Percentiles rank a stretch among this genome's conserved stretches.
phyloP scores from a whole-genome alignment of 352 stramenopile genomes.

The Pythium brachiatum region DNA sequence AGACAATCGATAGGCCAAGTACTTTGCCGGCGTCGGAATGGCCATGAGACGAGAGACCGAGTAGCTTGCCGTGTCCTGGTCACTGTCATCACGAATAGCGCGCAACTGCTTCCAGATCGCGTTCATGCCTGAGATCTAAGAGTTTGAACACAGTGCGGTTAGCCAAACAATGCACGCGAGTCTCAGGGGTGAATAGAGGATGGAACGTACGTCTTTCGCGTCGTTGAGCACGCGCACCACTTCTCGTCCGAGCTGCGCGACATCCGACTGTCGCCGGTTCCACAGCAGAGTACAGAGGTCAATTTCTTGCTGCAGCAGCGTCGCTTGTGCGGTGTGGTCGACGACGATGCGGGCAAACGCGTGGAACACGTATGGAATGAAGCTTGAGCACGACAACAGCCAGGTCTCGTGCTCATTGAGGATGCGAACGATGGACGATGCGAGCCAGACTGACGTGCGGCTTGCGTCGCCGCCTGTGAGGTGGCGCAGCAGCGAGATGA shows the following conservation, averaged over 20 bases:
- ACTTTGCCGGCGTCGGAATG: slow-evolving; percentile 67
- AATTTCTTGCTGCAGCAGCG: slow-evolving; percentile 73
- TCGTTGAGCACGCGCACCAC: slow-evolving; percentile 78
- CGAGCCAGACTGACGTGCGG: slow-evolving; percentile 73
- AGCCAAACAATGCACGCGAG: not conserved
- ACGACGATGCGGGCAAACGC: slow-evolving; percentile 71
- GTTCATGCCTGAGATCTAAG: slow-evolving; percentile 77
- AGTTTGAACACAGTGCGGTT: not conserved
- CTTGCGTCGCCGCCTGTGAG: slow-evolving; percentile 61
- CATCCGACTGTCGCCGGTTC: slow-evolving; percentile 61
- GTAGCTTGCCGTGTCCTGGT: slow-evolving; percentile 52
- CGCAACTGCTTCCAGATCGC: slow-evolving; percentile 78
- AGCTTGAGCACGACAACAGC: slow-evolving; percentile 63
- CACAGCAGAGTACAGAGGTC: slow-evolving; percentile 74
- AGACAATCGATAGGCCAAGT: slow-evolving; percentile 74
- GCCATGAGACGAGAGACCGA: slow-evolving; percentile 76
- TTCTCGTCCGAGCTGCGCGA: slow-evolving; percentile 72
- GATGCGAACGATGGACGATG: slow-evolving; percentile 74
- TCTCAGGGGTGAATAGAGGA: too few relatives aligned
- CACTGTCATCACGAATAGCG: slow-evolving; percentile 55
- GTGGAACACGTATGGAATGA: slow-evolving; percentile 83
- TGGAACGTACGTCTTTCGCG: slow-evolving; percentile 65
- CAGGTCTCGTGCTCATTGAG: slow-evolving; percentile 77
- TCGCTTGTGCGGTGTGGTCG: slow-evolving; percentile 61
- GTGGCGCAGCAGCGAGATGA: slow-evolving; percentile 75